Percentiles rank a stretch among this genome's conserved stretches.
phyloP scores from a whole-genome alignment of 2,329 filamentous ascomycete genomes.

The Cucurbitaria berberidis region DNA sequence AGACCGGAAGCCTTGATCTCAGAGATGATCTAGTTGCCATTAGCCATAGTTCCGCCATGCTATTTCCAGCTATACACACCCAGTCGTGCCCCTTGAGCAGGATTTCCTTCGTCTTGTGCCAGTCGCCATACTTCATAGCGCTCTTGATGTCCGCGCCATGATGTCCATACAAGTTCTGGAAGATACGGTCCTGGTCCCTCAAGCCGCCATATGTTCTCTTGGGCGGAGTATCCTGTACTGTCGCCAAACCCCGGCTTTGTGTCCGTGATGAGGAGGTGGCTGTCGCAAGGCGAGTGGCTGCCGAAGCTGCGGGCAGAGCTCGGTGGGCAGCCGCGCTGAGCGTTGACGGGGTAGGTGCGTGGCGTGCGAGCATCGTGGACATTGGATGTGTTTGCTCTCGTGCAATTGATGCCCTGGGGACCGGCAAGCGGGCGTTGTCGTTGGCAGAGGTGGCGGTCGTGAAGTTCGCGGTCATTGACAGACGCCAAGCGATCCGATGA shows the following conservation, averaged over 20 bases:
- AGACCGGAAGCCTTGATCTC: slow-evolving; percentile 97
- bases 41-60: slow-evolving; percentile 15
- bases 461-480: slow-evolving; percentile 23
- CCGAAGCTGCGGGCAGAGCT: slow-evolving; percentile 48
- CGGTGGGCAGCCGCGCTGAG: slow-evolving; percentile 51
- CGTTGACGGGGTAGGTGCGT: slow-evolving; percentile 48
- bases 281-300: slow-evolving; percentile 48
- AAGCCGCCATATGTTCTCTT: slow-evolving; percentile 81
- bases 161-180: slow-evolving; percentile 97
- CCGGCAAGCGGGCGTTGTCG: slow-evolving; percentile 36
- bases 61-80: slow-evolving; percentile 53
- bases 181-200: slow-evolving; percentile 96
- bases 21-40: slow-evolving; percentile 74
- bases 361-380: slow-evolving; percentile 51
- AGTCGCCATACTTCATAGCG: slow-evolving; percentile 97
- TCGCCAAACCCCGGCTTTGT: slow-evolving; percentile 71
- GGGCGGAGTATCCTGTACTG: slow-evolving; percentile 59
- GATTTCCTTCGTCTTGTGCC: slow-evolving; percentile 99
- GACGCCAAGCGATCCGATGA: slow-evolving; percentile 20
- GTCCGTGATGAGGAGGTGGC: slow-evolving; percentile 51
- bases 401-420: slow-evolving; percentile 49
- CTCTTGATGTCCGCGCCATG: slow-evolving; percentile 90
- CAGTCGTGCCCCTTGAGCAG: slow-evolving; percentile 96
- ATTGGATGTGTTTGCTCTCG: slow-evolving; percentile 28
- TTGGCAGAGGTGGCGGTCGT: slow-evolving; percentile 38